phyloP scores from a whole-genome alignment of 441 rosid genomes.

The Populus hybrid region DNA sequence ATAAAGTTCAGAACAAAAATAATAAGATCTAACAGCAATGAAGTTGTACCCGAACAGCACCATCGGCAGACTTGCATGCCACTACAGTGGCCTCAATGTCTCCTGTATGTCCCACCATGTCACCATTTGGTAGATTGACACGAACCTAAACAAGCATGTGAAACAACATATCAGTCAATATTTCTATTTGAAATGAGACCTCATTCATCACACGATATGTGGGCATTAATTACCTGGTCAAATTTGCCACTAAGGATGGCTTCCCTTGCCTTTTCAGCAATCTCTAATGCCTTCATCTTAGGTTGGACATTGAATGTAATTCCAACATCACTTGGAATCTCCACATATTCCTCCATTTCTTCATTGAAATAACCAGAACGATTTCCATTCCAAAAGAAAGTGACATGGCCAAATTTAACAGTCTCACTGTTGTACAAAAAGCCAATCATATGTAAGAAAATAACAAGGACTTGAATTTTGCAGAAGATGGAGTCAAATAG shows the following conservation, averaged over 20 bases:
- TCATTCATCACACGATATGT: constrained; percentile 4
- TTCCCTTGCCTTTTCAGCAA: constrained; percentile 85
- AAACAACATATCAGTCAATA: background rate
- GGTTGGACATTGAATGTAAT: constrained; percentile 92
- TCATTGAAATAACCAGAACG: constrained; percentile 87
- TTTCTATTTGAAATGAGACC: background rate
- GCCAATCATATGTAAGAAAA: background rate
- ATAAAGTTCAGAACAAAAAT: background rate
- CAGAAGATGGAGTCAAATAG: background rate
- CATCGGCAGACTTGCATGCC: constrained; percentile 91
- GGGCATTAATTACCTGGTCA: constrained; percentile 58
- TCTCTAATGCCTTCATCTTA: constrained; percentile 90
- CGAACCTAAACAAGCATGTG: constrained; percentile 51
- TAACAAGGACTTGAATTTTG: background rate
- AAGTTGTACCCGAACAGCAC: constrained; percentile 69
- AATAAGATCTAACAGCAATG: background rate
- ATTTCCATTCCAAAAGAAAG: constrained; percentile 99
- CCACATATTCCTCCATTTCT: constrained; percentile 78
- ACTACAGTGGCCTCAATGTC: constrained; percentile 82
- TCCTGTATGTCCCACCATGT: constrained; percentile 99
- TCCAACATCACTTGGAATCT: constrained; percentile 91
- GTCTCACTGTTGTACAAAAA: constrained; percentile 64
- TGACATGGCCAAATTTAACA: constrained; percentile 96
- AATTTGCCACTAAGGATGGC: constrained; percentile 87
- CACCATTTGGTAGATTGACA: constrained; percentile 88